A percentile compares a stretch with the other conserved stretches of the same genome.
phyloP scores from a whole-genome alignment of 2,329 filamentous ascomycete genomes.

The Colletotrichum tofieldiae region DNA sequence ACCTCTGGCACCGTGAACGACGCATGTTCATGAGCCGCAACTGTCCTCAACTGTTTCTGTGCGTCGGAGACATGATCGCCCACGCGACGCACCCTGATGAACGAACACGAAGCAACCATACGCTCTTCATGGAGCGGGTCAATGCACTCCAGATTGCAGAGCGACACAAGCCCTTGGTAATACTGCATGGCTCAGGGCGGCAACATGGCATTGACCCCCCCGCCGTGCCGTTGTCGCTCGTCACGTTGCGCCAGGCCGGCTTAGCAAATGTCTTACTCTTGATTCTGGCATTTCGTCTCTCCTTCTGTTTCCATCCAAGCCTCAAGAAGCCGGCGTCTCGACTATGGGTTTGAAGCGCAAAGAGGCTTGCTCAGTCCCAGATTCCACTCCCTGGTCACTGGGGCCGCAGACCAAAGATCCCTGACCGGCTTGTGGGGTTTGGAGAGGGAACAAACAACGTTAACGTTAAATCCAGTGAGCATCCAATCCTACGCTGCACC shows the following conservation, averaged over 20 bases:
- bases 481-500: constrained; percentile 7
- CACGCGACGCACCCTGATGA: background rate
- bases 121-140: background rate
- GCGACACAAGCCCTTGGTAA: constrained; percentile 18
- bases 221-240: background rate
- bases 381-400: background rate
- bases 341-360: background rate
- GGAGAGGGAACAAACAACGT: constrained; percentile 32
- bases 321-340: background rate
- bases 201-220: background rate
- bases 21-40: background rate
- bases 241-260: constrained; percentile 16
- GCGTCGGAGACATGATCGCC: background rate
- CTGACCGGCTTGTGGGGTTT: constrained; percentile 20
- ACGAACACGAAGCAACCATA: constrained; percentile 8
- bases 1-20: background rate
- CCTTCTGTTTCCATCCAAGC: constrained; percentile 34
- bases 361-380: background rate
- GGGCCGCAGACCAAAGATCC: constrained; percentile 1
- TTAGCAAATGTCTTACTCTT: constrained; percentile 9
- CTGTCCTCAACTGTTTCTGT: background rate
- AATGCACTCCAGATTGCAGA: constrained; percentile 3
- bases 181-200: background rate
- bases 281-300: background rate
- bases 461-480: constrained; percentile 38